These are phyloP conservation scores for Gilbertella persicaria DNA, from an alignment of 371 early-diverging fungal genomes.

Conservation along the genomic window DNA sequence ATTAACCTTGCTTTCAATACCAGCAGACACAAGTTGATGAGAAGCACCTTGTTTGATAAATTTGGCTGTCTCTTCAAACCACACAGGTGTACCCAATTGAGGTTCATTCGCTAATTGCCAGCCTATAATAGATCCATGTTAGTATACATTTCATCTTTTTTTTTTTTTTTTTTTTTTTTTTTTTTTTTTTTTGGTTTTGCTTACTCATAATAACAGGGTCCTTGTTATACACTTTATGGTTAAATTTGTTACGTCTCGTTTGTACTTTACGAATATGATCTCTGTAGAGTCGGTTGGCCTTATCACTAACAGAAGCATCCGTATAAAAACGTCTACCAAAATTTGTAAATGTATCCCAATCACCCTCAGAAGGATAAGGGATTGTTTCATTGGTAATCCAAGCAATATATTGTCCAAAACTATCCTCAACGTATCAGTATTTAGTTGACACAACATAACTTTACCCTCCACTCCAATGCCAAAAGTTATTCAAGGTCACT, in stretches of 20 bases:
- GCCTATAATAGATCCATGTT: too few relatives aligned
- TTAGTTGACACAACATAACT: not conserved
- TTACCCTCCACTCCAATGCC: conserved; percentile 70
- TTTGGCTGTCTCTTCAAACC: conserved; percentile 47
- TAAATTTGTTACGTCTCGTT: conserved; percentile 35
- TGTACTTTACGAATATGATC: conserved; percentile 35
- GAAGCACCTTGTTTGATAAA: conserved; percentile 52
- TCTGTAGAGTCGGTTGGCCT: conserved; percentile 35
- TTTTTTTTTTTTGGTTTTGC: not conserved
- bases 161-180: not conserved
- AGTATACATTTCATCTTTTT: not conserved
- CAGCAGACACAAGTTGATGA: conserved; percentile 56
- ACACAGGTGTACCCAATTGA: conserved; percentile 38
- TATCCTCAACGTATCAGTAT: not conserved
- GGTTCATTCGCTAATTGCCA: conserved; percentile 54
- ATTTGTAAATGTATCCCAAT: conserved; percentile 24
- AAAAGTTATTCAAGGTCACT: conserved; percentile 58
- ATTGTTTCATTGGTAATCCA: conserved; percentile 46
- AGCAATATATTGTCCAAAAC: conserved; percentile 59
- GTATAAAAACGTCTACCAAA: conserved; percentile 46
- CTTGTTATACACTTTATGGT: conserved; percentile 37
- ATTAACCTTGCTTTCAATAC: conserved; percentile 55
- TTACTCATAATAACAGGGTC: conserved; percentile 47
- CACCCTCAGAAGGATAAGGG: conserved; percentile 46
- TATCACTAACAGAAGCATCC: conserved; percentile 19